Evolutionary conservation across 345 rosid genomes (phyloP), one percentile per base, ranked within the genome.

Genomic region (Barbarea vulgaris): DNA sequence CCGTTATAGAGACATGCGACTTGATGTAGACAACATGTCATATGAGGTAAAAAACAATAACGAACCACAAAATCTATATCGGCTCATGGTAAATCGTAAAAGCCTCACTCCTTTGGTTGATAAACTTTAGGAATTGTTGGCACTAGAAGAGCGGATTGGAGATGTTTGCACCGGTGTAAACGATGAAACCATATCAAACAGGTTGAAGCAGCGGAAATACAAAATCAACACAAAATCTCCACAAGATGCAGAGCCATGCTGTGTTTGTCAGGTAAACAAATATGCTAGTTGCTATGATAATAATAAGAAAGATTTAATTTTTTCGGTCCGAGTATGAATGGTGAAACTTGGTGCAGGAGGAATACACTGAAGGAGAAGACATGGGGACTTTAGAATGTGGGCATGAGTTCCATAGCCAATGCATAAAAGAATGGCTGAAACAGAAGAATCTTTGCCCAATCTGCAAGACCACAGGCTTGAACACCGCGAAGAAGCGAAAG

Each of bases 21-120:
- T 95, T 14, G 99, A 92, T 77, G 97, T 95, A 63, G 99, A 95
- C 84, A 92, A 90, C 82, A 95, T 95, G 99, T 85, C 99, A 33
- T 95, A 95, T 59, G 99, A 95, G 97, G 99, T 94, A 83, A 51
- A 60, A 0, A 17, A 19, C 15, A 1, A 5, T 17, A 64, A 7
- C 24, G 0, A 51, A 28, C 31, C 48, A 30, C 9, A 12, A 19
- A 30, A n/a, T 22, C 15, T n/a, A 2, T 36, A 5, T 4, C 28
- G 0, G 24, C 59, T 62, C 14, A 14, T 44, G 41, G 12, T 9
- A 25, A 30, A 39, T 28, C 5, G 15, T 55, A 1, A 27, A 39
- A 53, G 11, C 10, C 41, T 44, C 33, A 64, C 27, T 60, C 37
- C 7, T 7, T 60, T 41, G 42, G 55, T 53, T 76, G 2, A 41